Evolutionary conservation across 2,329 filamentous ascomycete species (phyloP).

Genomic region (Phialemoniopsis sp.): DNA sequence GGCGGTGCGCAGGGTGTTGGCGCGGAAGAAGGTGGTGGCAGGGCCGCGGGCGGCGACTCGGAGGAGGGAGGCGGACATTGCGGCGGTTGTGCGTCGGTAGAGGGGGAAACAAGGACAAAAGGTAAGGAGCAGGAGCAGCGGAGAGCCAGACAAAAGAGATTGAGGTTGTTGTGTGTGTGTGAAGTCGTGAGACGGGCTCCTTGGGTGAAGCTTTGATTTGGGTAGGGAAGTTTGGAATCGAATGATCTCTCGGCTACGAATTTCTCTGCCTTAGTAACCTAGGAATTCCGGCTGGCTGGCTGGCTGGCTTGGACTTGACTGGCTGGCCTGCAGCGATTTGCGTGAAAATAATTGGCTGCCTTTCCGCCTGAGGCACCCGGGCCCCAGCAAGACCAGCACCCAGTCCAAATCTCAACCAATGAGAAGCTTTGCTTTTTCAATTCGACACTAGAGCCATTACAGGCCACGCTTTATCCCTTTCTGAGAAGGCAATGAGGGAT

Average conservation of each 20-base stretch:
- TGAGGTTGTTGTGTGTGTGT: constrained; percentile 15
- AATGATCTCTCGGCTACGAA: constrained; percentile 22
- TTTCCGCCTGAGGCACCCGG: too few species aligned
- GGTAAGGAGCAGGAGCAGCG: constrained; percentile 11
- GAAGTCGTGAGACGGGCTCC: too few species aligned
- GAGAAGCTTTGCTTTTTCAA: too few species aligned
- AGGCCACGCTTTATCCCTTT: too few species aligned
- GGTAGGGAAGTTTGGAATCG: constrained; percentile 17
- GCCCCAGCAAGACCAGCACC: too few species aligned
- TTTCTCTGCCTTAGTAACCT: constrained; percentile 12
- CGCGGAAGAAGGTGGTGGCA: constrained; percentile 59
- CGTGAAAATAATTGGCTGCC: too few species aligned
- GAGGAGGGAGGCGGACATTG: constrained; percentile 58
- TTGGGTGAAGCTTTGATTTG: constrained; percentile 5
- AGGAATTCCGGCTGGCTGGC: too few species aligned
- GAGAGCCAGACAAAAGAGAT: constrained; percentile 12
- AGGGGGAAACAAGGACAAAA: constrained; percentile 6
- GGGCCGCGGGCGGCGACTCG: constrained; percentile 67
- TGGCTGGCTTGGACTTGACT: too few species aligned
- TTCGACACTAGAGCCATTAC: too few species aligned
- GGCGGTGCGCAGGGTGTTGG: constrained; percentile 55
- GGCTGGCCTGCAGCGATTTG: too few species aligned
- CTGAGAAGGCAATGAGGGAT: too few species aligned
- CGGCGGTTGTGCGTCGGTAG: constrained; percentile 6
- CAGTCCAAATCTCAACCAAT: too few species aligned